Conservation (phyloP, 139 green algal genomes). For the Chlorella sp. region DNA sequence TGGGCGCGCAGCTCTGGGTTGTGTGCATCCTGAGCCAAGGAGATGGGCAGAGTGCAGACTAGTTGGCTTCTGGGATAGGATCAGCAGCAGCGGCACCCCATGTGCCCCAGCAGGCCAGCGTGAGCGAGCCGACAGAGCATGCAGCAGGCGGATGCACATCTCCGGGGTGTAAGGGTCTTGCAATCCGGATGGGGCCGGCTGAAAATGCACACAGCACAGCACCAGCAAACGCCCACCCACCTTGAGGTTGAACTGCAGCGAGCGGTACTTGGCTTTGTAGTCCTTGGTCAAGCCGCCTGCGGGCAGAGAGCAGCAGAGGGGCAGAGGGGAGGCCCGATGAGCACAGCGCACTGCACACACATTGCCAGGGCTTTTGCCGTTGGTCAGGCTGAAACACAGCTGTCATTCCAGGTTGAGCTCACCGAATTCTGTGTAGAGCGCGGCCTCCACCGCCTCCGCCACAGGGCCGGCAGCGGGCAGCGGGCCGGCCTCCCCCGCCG, state of each 20-base stretch:
- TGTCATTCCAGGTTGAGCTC: too few relatives aligned
- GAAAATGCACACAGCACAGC: background rate
- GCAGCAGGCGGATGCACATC: slow-evolving; percentile 45
- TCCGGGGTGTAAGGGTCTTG: slow-evolving; percentile 59
- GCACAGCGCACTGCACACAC: too few relatives aligned
- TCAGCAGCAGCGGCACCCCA: too few relatives aligned
- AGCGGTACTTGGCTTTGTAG: slow-evolving; percentile 81
- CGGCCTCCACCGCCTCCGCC: slow-evolving; percentile 3
- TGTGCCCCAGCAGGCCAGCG: too few relatives aligned
- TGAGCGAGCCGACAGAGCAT: background rate
- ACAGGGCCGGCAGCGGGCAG: background rate
- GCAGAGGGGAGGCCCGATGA: too few relatives aligned
- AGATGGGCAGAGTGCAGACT: too few relatives aligned
- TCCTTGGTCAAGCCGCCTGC: slow-evolving; percentile 55
- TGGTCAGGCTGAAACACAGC: too few relatives aligned
- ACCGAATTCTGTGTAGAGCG: slow-evolving; percentile 30
- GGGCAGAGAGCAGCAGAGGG: too few relatives aligned
- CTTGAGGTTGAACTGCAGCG: slow-evolving; percentile 82
- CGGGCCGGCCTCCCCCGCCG: background rate
- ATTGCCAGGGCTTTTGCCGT: too few relatives aligned
- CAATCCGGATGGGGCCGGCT: background rate
- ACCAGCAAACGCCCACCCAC: background rate
- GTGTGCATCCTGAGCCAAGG: slow-evolving; percentile 44
- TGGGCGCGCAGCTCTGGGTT: slow-evolving; percentile 55
- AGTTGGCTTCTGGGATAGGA: too few relatives aligned